Evolutionary conservation across 2,329 filamentous ascomycete species (phyloP).

Genomic region (Pseudocercospora musae): DNA sequence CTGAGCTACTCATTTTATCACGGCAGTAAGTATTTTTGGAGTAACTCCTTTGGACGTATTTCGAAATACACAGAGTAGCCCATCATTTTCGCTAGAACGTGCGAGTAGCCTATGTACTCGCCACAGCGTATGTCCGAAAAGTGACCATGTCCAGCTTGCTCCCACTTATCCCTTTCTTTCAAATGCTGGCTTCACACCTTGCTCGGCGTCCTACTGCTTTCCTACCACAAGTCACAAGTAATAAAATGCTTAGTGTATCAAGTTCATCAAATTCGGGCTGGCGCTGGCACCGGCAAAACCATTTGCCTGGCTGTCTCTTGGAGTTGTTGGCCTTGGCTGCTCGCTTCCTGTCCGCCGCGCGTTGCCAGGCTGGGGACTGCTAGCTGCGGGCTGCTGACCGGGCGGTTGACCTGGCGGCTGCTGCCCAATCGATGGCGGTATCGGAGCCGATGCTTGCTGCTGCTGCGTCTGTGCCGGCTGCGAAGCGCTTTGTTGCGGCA

Average conservation of each 20-base stretch:
- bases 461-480: neutral
- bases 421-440: neutral
- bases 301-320: constrained; percentile 25
- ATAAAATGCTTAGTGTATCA: constrained; percentile 39
- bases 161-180: neutral
- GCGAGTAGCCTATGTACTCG: neutral
- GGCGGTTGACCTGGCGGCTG: neutral
- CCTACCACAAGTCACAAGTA: neutral
- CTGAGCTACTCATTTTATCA: neutral
- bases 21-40: no score
- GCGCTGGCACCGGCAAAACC: constrained; percentile 40
- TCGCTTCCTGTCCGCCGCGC: constrained; percentile 18
- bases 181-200: neutral
- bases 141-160: neutral
- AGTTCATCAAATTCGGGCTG: constrained; percentile 47
- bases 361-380: constrained; percentile 15
- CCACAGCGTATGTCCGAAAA: constrained; percentile 5
- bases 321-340: constrained; percentile 25
- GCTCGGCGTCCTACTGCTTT: neutral
- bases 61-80: neutral
- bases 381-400: constrained; percentile 4
- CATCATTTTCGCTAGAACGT: neutral
- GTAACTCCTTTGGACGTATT: neutral
- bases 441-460: neutral
- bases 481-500: constrained; percentile 9